phyloP scores from a whole-genome alignment of 306 rosid species.

The Clitoria ternatea region DNA sequence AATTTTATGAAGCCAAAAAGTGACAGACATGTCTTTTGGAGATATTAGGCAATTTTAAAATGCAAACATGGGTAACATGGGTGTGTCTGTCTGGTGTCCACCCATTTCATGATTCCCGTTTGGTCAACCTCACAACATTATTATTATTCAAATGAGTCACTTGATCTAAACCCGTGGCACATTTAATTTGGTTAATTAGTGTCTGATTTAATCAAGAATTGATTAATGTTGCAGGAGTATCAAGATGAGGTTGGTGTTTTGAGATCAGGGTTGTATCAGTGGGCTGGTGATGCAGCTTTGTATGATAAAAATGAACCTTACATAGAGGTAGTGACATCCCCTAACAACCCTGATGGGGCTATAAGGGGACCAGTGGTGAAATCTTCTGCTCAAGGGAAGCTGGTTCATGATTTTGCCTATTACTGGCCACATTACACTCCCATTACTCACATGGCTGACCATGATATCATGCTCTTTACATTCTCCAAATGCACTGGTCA shows the following conservation, averaged over 20 bases:
- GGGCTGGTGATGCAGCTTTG: constrained; percentile 68
- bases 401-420: constrained; percentile 72
- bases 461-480: constrained; percentile 79
- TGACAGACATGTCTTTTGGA: constrained; percentile 36
- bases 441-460: constrained; percentile 45
- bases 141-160: not conserved
- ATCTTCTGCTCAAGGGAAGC: constrained; percentile 29
- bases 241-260: constrained; percentile 36
- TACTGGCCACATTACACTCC: constrained; percentile 90
- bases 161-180: not conserved
- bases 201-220: not conserved
- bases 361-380: constrained; percentile 39
- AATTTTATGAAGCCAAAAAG: constrained; percentile 17
- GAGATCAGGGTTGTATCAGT: constrained; percentile 51
- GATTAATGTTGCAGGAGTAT: constrained; percentile 48
- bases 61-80: constrained; percentile 43
- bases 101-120: not conserved
- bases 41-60: constrained; percentile 7
- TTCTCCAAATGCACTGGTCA: constrained; percentile 89
- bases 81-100: constrained; percentile 22
- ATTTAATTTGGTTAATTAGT: not conserved
- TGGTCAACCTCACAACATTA: not conserved
- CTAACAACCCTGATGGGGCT: constrained; percentile 81
- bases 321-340: constrained; percentile 71
- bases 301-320: constrained; percentile 48